Base-by-base conservation (phyloP, 2,329 filamentous ascomycete species). In the Colletotrichum echinochloae region DNA sequence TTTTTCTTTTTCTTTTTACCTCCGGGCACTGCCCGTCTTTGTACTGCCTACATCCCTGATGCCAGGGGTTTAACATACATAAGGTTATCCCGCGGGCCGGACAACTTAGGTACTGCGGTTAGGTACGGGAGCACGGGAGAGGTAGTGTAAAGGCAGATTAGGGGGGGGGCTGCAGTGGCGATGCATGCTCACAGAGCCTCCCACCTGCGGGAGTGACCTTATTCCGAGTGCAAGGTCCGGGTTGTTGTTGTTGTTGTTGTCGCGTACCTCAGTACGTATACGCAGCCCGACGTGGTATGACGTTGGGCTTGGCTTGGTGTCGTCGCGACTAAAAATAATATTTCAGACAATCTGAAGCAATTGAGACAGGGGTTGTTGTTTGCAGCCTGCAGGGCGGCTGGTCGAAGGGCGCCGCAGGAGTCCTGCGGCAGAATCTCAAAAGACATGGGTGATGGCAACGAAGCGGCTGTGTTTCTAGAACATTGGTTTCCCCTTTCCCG, bases 391-490 rank as follows among this genome's bases (percentile, higher is more conserved):
- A 20, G 44, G 39, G 18, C 18, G 39, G 39, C 8, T 14, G 30
- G 30, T 33, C 4, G 56, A 46, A 33, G 39, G 20, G 20, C 51
- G 2, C 35, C 41, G 44, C 46, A 12, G 39, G 16, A n/a, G n/a
- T n/a, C n/a, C n/a, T n/a, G n/a, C n/a, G n/a, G n/a, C n/a, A n/a
- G n/a, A n/a, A n/a, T n/a, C n/a, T n/a, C n/a, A n/a, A 39, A 48
- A 30, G 30, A 33, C 30, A 33, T 33, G 30, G 14, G 33, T 16
- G 44, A 46, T 49, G 55, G 28, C 18, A 2, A 23, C 16, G 14
- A 11, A 7, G n/a, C 60, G 26, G 33, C 55, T 39, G 66, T 44
- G 62, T 64, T 70, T 70, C 66, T 61, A 60, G 62, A 66, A 70
- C 30, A 26, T 44, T 48, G 35, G 23, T 35, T 39, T 41, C 14